These are phyloP conservation scores for Mortierella antarctica DNA, from an alignment of 192 early-diverging fungal genomes.

Conservation along the genomic window DNA sequence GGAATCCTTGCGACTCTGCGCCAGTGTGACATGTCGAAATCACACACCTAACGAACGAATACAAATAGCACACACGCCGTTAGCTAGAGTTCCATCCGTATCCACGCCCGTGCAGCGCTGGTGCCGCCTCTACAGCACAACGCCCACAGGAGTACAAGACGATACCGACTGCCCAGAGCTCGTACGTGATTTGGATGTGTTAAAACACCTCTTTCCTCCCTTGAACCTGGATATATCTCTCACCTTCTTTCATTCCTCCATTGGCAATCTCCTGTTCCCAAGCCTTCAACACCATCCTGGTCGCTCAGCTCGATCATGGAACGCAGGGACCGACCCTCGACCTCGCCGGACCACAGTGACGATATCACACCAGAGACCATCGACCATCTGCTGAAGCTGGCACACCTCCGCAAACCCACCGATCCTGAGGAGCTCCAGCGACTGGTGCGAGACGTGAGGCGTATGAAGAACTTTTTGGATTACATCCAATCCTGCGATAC, in stretches of 20 bases:
- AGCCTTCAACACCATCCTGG: slow-evolving; percentile 37
- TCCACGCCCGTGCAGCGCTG: too few relatives aligned
- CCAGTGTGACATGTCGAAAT: too few relatives aligned
- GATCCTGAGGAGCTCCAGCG: slow-evolving; percentile 22
- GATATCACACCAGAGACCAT: slow-evolving; percentile 41
- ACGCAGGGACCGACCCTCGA: slow-evolving; percentile 9
- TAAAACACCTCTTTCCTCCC: not conserved
- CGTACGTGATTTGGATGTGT: slow-evolving; percentile 3
- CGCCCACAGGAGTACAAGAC: too few relatives aligned
- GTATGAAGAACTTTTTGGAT: slow-evolving; percentile 40
- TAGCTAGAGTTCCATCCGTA: too few relatives aligned
- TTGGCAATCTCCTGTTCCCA: too few relatives aligned
- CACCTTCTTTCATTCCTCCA: too few relatives aligned
- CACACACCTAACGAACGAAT: too few relatives aligned
- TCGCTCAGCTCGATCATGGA: slow-evolving; percentile 29
- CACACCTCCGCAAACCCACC: slow-evolving; percentile 31
- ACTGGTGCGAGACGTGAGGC: slow-evolving; percentile 30
- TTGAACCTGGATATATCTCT: not conserved
- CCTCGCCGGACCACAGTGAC: not conserved
- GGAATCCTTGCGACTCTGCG: too few relatives aligned
- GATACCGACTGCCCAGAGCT: slow-evolving; percentile 19
- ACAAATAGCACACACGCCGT: too few relatives aligned
- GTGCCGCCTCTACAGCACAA: too few relatives aligned
- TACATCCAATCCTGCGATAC: slow-evolving; percentile 28
- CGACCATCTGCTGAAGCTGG: slow-evolving; percentile 21